These are phyloP conservation scores for Aplosporella prunicola DNA, from an alignment of 2,329 filamentous ascomycete genomes.

Conservation along the genomic window DNA sequence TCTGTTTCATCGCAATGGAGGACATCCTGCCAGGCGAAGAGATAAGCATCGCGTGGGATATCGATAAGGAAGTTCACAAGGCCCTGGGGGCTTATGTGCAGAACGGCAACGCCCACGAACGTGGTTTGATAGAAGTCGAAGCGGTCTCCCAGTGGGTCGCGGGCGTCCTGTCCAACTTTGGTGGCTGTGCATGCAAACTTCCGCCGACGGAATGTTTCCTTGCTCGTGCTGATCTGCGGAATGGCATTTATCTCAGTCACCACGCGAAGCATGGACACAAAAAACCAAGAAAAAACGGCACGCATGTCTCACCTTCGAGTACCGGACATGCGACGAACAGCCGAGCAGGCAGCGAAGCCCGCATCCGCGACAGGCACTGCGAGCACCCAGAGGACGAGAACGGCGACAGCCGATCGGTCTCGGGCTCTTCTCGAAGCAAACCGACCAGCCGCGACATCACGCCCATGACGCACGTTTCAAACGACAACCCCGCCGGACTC, in stretches of 20 bases:
- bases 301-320: constrained; percentile 45
- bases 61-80: constrained; percentile 40
- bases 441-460: constrained; percentile 53
- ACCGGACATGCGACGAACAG: constrained; percentile 46
- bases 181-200: constrained; percentile 65
- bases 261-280: constrained; percentile 28
- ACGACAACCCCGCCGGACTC: constrained; percentile 33
- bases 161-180: constrained; percentile 64
- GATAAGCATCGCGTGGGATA: constrained; percentile 54
- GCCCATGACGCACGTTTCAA: constrained; percentile 44
- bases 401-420: constrained; percentile 47
- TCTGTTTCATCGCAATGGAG: constrained; percentile 81
- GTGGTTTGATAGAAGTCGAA: constrained; percentile 50
- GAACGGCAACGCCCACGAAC: constrained; percentile 50
- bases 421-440: constrained; percentile 44
- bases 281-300: constrained; percentile 37
- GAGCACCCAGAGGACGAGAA: constrained; percentile 52
- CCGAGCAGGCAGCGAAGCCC: constrained; percentile 50
- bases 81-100: constrained; percentile 52
- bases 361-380: constrained; percentile 37
- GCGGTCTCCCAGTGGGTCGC: constrained; percentile 59
- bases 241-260: too few relatives aligned
- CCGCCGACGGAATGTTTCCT: constrained; percentile 22
- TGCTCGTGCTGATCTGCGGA: constrained; percentile 26
- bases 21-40: constrained; percentile 65